Evolutionary conservation across 768 basidiomycete species (phyloP).

Genomic region (Cystoderma amianthinum): DNA sequence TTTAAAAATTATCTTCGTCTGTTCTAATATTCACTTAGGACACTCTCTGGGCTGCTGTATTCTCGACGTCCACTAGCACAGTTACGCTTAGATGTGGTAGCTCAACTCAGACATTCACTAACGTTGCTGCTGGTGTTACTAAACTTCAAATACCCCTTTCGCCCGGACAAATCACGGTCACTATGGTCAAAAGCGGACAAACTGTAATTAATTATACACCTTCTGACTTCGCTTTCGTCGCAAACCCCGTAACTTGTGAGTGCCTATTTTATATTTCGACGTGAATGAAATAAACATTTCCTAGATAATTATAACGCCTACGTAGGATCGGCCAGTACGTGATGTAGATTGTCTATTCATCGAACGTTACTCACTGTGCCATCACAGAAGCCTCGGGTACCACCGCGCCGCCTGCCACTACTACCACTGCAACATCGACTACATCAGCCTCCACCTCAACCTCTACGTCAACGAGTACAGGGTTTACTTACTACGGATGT

Average conservation of each 20-base stretch:
- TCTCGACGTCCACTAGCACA: constrained; percentile 42
- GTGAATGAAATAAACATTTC: constrained; percentile 6
- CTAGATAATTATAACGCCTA: constrained; percentile 62
- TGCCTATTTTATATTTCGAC: not conserved
- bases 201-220: constrained; percentile 45
- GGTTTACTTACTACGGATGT: constrained; percentile 11
- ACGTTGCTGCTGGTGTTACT: constrained; percentile 45
- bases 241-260: constrained; percentile 30
- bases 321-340: constrained; percentile 38
- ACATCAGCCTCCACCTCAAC: constrained; percentile 7
- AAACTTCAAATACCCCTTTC: constrained; percentile 54
- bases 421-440: constrained; percentile 7
- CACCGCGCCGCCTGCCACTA: constrained; percentile 6
- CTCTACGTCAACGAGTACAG: constrained; percentile 10
- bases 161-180: constrained; percentile 50
- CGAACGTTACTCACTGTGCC: not conserved
- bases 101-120: constrained; percentile 27
- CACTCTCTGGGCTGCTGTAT: constrained; percentile 60
- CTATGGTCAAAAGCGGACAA: constrained; percentile 41
- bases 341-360: not conserved
- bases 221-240: constrained; percentile 31
- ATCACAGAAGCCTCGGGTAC: not conserved
- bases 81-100: constrained; percentile 43
- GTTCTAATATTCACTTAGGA: constrained; percentile 28
- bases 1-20: too few relatives aligned